Percentiles rank a stretch among this genome's conserved stretches.
phyloP scores from a whole-genome alignment of 805 yeast species.

The Wickerhamiella galacta region DNA sequence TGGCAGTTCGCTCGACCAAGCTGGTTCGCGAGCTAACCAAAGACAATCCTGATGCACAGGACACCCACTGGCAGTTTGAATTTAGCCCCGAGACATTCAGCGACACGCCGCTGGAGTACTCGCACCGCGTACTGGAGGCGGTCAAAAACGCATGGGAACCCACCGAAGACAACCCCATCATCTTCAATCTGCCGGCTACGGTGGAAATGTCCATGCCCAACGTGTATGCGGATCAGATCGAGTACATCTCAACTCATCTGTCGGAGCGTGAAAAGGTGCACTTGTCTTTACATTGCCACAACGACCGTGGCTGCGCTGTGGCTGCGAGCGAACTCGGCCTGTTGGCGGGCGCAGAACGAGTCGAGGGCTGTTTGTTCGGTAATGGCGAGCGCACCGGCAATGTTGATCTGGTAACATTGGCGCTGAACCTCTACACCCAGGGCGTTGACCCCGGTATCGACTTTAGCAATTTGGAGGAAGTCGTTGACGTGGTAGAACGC shows the following conservation, averaged over 20 bases:
- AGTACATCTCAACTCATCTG: slow-evolving; percentile 46
- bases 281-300: slow-evolving; percentile 67
- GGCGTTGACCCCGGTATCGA: slow-evolving; percentile 58
- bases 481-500: slow-evolving; percentile 58
- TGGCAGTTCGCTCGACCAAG: slow-evolving; percentile 47
- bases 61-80: slow-evolving; percentile 57
- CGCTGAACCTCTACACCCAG: slow-evolving; percentile 62
- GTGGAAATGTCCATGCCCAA: slow-evolving; percentile 73
- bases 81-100: slow-evolving; percentile 71
- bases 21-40: slow-evolving; percentile 52
- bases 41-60: slow-evolving; percentile 27
- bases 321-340: slow-evolving; percentile 75
- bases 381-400: slow-evolving; percentile 83
- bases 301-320: slow-evolving; percentile 79
- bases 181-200: slow-evolving; percentile 72
- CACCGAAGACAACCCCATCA: slow-evolving; percentile 43
- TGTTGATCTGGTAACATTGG: slow-evolving; percentile 66
- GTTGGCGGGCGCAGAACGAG: slow-evolving; percentile 76
- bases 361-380: slow-evolving; percentile 73
- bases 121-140: slow-evolving; percentile 52
- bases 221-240: slow-evolving; percentile 72
- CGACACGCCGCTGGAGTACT: slow-evolving; percentile 50
- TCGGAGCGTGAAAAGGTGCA: slow-evolving; percentile 53
- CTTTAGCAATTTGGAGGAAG: slow-evolving; percentile 46
- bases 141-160: slow-evolving; percentile 67